phyloP scores from a whole-genome alignment of 2,329 filamentous ascomycete genomes.

The Fusarium nanum region DNA sequence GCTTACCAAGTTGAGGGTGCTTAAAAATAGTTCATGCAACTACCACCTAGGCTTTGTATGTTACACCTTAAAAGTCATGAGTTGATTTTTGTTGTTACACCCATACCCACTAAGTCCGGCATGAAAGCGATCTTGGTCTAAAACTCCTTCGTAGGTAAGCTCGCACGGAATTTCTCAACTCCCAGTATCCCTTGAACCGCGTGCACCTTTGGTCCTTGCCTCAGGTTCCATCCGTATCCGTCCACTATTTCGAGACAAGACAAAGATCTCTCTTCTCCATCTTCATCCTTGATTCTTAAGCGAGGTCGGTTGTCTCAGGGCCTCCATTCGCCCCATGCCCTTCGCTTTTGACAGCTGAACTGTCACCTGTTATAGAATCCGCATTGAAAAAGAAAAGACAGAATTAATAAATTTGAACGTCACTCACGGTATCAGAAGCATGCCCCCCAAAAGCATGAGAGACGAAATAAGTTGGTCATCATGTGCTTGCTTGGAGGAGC shows the following conservation, averaged over 20 bases:
- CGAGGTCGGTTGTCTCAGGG: conserved; percentile 33
- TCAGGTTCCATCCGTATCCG: conserved; percentile 8
- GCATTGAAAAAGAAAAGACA: background rate
- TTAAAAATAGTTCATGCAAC: background rate
- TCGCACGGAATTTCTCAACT: background rate
- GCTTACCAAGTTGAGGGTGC: conserved; percentile 2
- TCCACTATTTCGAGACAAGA: conserved; percentile 5
- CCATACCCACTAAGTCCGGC: background rate
- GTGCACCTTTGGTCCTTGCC: conserved; percentile 7
- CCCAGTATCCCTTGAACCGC: background rate
- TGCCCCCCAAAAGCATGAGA: too few species aligned
- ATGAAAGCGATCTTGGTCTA: background rate
- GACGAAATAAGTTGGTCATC: too few species aligned
- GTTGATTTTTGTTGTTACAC: background rate
- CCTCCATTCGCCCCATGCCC: conserved; percentile 20
- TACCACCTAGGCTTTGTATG: background rate
- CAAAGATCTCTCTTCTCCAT: conserved; percentile 12
- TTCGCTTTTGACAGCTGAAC: conserved; percentile 2
- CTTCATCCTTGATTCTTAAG: conserved; percentile 16
- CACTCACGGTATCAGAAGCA: too few species aligned
- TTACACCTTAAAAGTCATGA: background rate
- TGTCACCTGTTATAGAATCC: background rate
- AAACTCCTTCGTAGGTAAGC: background rate
- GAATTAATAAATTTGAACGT: background rate
- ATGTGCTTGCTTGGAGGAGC: too few species aligned